Evolutionary conservation across 129 eudicot species (phyloP), one percentile per base, ranked within the genome.

Genomic region (Escallonia herrerae): DNA sequence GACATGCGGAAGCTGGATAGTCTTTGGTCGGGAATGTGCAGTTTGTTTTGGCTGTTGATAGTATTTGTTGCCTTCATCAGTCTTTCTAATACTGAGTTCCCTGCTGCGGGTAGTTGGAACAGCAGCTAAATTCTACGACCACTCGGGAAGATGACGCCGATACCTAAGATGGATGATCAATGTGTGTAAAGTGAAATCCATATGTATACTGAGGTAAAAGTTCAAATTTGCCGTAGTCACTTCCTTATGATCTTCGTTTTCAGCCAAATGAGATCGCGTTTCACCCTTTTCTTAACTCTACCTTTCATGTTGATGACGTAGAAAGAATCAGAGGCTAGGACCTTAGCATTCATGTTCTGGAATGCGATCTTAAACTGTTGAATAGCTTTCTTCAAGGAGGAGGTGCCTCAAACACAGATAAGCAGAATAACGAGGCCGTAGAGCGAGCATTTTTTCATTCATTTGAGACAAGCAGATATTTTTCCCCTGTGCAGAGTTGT

Each of bases 61-160:
- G 33, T 22, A 22, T 22, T 22, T 22, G 33, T 22, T 22, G 33
- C 33, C 33, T 22, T 22, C 33, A 1, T 22, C 33, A 1, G 33
- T 22, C 33, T 22, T 22, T 22, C 33, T 22, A 22, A 22, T 22
- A 22, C 0, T 22, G 33, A 22, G 33, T 14, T 46, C 54, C 42
- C 15, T 40, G 13, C 63, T 78, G 22, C 54, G 72, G 65, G 55
- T 82, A 91, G 98, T 81, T 91, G 78, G 89, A 91, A 77, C 85
- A 83, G 66, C 86, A 68, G 69, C 72, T 91, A 69, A 80, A 72
- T 71, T 72, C 80, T 62, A 63, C 76, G 12, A 72, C 86, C 11
- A 74, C 64, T 50, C 86, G 63, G 49, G 83, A 83, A 73, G 95
- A 81, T 57, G 70, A 79, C 47, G 76, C 77, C 39, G 77, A 74